phyloP scores from a whole-genome alignment of 2,329 filamentous ascomycete genomes.

The Ophiosphaerella herpotricha region DNA sequence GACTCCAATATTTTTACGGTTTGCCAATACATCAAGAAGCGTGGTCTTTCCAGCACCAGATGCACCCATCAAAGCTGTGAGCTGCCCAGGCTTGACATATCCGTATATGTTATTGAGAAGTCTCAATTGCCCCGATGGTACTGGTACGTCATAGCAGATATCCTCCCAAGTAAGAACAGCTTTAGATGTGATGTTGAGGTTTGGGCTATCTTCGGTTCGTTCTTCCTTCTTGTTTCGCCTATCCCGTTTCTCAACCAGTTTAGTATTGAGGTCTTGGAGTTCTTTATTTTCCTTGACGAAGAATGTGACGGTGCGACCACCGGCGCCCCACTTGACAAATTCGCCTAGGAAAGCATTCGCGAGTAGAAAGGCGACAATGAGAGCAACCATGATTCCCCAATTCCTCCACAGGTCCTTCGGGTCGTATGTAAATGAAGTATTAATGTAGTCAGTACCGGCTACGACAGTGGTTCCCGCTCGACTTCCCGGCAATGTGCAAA shows the following conservation, averaged over 20 bases:
- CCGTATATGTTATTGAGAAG: slow-evolving; percentile 61
- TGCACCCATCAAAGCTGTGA: slow-evolving; percentile 53
- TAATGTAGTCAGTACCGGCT: slow-evolving; percentile 70
- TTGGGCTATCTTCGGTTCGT: slow-evolving; percentile 48
- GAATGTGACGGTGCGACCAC: slow-evolving; percentile 78
- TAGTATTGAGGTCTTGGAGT: slow-evolving; percentile 67
- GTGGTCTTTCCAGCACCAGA: slow-evolving; percentile 84
- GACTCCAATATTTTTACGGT: slow-evolving; percentile 67
- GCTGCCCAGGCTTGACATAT: slow-evolving; percentile 61
- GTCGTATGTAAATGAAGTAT: slow-evolving; percentile 68
- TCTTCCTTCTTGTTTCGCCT: slow-evolving; percentile 54
- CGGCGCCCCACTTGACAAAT: slow-evolving; percentile 75
- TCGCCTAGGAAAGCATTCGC: slow-evolving; percentile 78
- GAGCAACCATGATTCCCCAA: slow-evolving; percentile 68
- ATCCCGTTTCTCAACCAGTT: slow-evolving; percentile 64
- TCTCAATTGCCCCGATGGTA: slow-evolving; percentile 58
- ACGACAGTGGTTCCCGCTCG: slow-evolving; percentile 66
- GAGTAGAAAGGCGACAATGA: slow-evolving; percentile 76
- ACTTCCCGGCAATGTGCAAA: slow-evolving; percentile 79
- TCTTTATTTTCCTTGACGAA: slow-evolving; percentile 74
- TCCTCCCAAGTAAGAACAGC: slow-evolving; percentile 63
- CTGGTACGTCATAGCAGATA: slow-evolving; percentile 72
- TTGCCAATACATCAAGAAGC: slow-evolving; percentile 74
- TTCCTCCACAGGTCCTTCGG: slow-evolving; percentile 72
- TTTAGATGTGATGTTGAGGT: slow-evolving; percentile 59